A percentile compares a stretch with the other conserved stretches of the same genome.
These are phyloP conservation scores for Allium sativum DNA, from an alignment of 106 monocot genomes.

Conservation along the genomic window DNA sequence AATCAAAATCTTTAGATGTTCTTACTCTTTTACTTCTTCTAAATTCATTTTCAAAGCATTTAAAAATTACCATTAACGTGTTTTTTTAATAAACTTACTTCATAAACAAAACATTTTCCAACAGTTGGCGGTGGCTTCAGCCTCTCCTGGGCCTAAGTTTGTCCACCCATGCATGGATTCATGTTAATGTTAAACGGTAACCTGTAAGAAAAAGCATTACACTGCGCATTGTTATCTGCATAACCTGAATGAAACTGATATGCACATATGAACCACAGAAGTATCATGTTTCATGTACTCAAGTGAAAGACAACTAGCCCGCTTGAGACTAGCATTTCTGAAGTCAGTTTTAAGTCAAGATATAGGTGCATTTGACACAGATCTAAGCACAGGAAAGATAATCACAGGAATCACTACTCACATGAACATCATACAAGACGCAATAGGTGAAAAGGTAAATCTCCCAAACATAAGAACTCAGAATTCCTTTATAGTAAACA, in stretches of 20 bases:
- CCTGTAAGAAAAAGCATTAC: no score
- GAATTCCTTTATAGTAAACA: no score
- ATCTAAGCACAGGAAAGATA: conserved; percentile 27
- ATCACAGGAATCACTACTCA: conserved; percentile 30
- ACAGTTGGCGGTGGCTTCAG: not conserved
- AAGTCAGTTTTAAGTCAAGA: conserved; percentile 32
- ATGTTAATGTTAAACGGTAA: no score
- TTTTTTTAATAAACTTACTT: no score
- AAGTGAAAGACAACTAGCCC: conserved; percentile 33
- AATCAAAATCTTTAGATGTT: no score
- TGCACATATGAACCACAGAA: conserved; percentile 11
- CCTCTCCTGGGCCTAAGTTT: not conserved
- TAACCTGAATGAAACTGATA: not conserved
- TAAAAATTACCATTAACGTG: no score
- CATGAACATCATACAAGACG: conserved; percentile 46
- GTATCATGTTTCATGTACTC: conserved; percentile 41
- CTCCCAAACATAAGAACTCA: no score
- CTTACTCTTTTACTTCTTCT: no score
- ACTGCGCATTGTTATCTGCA: no score
- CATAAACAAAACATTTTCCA: not conserved
- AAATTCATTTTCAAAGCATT: no score
- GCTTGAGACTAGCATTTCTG: conserved; percentile 29
- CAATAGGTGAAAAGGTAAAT: conserved; percentile 42
- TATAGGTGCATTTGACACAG: conserved; percentile 27
- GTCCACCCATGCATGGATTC: not conserved